These are phyloP conservation scores for Inonotus obliquus DNA, from an alignment of 1,284 basidiomycete species.

Conservation along the genomic window DNA sequence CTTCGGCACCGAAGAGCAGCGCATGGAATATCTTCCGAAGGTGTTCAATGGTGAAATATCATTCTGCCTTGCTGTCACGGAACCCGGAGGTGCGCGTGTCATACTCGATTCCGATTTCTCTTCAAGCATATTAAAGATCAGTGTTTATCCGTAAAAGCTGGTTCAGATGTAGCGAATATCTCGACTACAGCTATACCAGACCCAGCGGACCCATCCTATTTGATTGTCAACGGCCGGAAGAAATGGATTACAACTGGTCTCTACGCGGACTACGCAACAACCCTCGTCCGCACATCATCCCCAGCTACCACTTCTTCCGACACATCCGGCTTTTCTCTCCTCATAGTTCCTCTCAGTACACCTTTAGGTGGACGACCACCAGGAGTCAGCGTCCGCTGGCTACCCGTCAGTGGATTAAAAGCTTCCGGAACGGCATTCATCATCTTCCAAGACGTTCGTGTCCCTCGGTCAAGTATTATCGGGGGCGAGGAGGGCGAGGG, in stretches of 20 bases:
- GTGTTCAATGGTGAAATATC: constrained; percentile 17
- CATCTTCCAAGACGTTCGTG: constrained; percentile 17
- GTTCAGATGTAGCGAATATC: constrained; percentile 21
- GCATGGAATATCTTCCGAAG: constrained; percentile 14
- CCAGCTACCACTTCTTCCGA: neutral
- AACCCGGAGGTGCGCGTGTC: constrained; percentile 22
- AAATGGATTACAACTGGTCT: constrained; percentile 23
- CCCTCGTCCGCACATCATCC: constrained; percentile 18
- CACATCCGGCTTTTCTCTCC: constrained; percentile 16
- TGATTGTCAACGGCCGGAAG: constrained; percentile 20
- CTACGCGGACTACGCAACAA: constrained; percentile 21
- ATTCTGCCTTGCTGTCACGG: constrained; percentile 22
- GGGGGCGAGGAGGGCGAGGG: constrained; percentile 15
- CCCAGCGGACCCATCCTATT: constrained; percentile 11
- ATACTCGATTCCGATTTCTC: neutral
- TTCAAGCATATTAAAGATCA: neutral
- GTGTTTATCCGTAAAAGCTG: constrained; percentile 9
- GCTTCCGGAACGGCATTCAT: constrained; percentile 21
- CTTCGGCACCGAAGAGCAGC: constrained; percentile 20
- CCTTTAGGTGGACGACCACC: neutral
- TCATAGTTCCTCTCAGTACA: constrained; percentile 20
- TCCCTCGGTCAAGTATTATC: constrained; percentile 19
- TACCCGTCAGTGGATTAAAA: constrained; percentile 16
- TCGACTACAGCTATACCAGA: constrained; percentile 16
- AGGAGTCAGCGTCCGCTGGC: constrained; percentile 18